A percentile compares a stretch with the other conserved stretches of the same genome.
These are phyloP conservation scores for Neonectria punicea DNA, from an alignment of 2,329 filamentous ascomycete genomes.

Conservation along the genomic window DNA sequence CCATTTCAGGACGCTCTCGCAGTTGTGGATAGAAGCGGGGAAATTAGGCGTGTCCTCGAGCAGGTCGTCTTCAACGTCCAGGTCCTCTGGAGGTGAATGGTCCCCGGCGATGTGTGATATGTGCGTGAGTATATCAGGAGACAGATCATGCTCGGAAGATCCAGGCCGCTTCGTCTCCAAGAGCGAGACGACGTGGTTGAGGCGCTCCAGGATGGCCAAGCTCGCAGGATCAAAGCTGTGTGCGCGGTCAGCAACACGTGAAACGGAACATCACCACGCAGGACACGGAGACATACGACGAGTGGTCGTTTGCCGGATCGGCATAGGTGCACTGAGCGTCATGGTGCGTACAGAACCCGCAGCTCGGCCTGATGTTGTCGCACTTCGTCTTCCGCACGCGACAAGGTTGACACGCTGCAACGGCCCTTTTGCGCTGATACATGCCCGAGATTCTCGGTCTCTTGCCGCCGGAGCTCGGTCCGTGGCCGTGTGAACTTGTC, in stretches of 20 bases:
- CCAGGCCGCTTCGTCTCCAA: constrained; percentile 3
- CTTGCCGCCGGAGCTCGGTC: constrained; percentile 5
- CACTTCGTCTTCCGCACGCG: constrained; percentile 27
- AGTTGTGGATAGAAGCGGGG: constrained; percentile 14
- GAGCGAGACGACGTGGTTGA: constrained; percentile 21
- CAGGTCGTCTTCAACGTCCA: constrained; percentile 7
- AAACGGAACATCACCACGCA: too few relatives aligned
- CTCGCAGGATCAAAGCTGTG: constrained; percentile 23
- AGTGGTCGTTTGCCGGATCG: constrained; percentile 18
- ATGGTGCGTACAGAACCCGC: constrained; percentile 23
- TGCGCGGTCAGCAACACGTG: neutral
- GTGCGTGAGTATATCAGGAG: neutral
- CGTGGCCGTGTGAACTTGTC: neutral
- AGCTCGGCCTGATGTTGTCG: constrained; percentile 22
- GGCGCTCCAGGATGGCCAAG: constrained; percentile 21
- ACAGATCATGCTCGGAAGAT: neutral
- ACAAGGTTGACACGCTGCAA: constrained; percentile 25
- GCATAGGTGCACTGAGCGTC: constrained; percentile 24
- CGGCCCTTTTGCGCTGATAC: constrained; percentile 26
- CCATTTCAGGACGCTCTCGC: constrained; percentile 19
- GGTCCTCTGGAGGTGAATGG: neutral
- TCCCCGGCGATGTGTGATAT: neutral
- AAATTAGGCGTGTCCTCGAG: constrained; percentile 21
- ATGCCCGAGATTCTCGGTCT: constrained; percentile 15
- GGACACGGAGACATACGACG: constrained; percentile 11